A percentile compares a stretch with the other conserved stretches of the same genome.
phyloP scores from a whole-genome alignment of 2,329 filamentous ascomycete species.

The Cryphonectria radicalis region DNA sequence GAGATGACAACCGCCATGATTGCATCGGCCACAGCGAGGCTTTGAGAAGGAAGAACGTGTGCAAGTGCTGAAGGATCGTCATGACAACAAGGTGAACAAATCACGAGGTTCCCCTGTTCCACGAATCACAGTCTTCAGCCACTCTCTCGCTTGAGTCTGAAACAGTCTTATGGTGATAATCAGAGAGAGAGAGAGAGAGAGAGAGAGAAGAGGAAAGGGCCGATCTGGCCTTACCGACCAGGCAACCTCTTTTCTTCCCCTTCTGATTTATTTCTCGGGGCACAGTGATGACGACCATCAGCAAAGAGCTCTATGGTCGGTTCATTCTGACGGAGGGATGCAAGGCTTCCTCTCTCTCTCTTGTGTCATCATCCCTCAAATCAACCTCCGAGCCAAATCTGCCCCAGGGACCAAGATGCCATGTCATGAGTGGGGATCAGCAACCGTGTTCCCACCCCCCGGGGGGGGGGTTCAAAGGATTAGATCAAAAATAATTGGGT shows the following conservation, averaged over 20 bases:
- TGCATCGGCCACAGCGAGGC: not conserved
- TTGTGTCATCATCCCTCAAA: not conserved
- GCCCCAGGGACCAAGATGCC: slow-evolving; percentile 4
- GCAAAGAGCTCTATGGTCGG: not conserved
- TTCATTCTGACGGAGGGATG: slow-evolving; percentile 1
- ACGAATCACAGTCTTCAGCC: slow-evolving; percentile 23
- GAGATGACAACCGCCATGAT: not conserved
- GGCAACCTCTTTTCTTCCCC: not conserved
- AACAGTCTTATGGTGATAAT: slow-evolving; percentile 28
- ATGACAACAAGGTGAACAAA: slow-evolving; percentile 1
- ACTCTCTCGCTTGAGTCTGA: slow-evolving; percentile 28
- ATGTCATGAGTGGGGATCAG: not conserved
- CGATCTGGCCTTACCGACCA: not conserved
- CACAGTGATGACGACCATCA: slow-evolving; percentile 18
- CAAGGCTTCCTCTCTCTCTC: not conserved
- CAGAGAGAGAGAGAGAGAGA: slow-evolving; percentile 10
- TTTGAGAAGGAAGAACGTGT: not conserved
- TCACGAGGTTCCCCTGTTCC: slow-evolving; percentile 19
- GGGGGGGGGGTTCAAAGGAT: too few species aligned
- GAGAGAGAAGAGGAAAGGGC: not conserved
- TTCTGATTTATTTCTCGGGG: not conserved
- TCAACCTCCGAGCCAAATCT: not conserved
- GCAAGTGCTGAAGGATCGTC: not conserved
- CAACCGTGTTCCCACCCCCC: not conserved
- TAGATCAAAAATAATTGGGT: too few species aligned